Evolutionary conservation across 495 filamentous ascomycete species (phyloP).

Genomic region (Endocarpon pusillum): DNA sequence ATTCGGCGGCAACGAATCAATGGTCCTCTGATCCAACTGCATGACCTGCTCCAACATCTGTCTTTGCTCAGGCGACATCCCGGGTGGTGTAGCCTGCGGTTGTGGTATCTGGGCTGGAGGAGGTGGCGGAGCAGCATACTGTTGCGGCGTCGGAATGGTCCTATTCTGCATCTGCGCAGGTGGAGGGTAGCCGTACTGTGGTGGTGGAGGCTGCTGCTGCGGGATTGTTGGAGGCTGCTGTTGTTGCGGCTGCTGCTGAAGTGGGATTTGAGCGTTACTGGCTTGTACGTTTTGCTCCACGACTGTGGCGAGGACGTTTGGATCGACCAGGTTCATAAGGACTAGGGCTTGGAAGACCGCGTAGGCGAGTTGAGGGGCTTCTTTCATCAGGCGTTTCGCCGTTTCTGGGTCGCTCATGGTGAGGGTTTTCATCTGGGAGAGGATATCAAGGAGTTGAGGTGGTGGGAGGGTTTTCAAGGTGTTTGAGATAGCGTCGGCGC

Average conservation of each 20-base stretch:
- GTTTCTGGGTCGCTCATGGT: conserved; percentile 63
- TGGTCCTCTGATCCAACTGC: conserved; percentile 52
- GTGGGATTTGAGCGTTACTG: conserved; percentile 6
- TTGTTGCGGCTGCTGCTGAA: conserved; percentile 4
- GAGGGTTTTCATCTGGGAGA: conserved; percentile 86
- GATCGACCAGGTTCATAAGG: conserved; percentile 81
- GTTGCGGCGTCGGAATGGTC: conserved; percentile 39
- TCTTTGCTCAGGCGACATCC: conserved; percentile 36
- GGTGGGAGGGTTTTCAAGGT: conserved; percentile 75
- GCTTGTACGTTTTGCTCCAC: conserved; percentile 36
- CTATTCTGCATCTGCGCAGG: no score
- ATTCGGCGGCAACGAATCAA: conserved; percentile 55
- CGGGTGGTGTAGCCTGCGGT: conserved; percentile 25
- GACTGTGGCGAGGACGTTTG: conserved; percentile 35
- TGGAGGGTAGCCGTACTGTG: conserved; percentile 19
- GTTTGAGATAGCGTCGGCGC: conserved; percentile 77
- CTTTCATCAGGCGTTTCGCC: conserved; percentile 70
- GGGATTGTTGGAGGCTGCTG: conserved; percentile 11
- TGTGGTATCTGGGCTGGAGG: conserved; percentile 24
- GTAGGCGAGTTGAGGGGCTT: conserved; percentile 86
- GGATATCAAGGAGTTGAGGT: conserved; percentile 80
- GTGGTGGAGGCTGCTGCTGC: conserved; percentile 17
- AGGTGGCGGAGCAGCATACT: conserved; percentile 35
- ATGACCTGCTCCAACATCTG: conserved; percentile 60
- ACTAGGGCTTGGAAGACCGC: conserved; percentile 92